These are phyloP conservation scores for Apiospora hydei DNA, from an alignment of 2,329 filamentous ascomycete genomes.

Conservation along the genomic window DNA sequence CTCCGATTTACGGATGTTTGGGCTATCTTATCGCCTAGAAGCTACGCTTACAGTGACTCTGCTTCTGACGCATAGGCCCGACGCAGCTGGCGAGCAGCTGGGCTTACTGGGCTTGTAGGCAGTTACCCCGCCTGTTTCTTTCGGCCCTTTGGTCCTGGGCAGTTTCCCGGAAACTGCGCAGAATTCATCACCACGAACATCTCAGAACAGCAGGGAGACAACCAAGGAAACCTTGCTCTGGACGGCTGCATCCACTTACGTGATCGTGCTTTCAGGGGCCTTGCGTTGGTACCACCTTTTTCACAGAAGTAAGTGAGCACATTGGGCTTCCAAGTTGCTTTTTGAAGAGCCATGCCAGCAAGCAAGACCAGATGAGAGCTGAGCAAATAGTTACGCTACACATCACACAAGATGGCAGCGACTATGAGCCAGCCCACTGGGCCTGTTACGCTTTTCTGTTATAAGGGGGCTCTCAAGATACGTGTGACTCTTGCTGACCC, in stretches of 20 bases:
- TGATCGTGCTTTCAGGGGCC: background rate
- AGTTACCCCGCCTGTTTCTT: background rate
- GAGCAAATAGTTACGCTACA: background rate
- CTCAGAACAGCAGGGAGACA: conserved; percentile 48
- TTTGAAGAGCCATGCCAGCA: background rate
- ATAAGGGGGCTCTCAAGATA: background rate
- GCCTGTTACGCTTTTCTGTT: background rate
- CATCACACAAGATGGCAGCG: background rate
- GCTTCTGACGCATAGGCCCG: background rate
- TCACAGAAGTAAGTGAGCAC: conserved; percentile 15
- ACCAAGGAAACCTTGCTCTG: conserved; percentile 12
- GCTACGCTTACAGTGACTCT: background rate
- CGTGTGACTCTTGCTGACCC: conserved; percentile 1
- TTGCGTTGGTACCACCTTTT: background rate
- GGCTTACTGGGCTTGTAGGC: background rate
- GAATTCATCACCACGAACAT: conserved; percentile 51
- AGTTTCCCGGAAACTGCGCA: conserved; percentile 28
- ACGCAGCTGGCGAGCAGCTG: background rate
- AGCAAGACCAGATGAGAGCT: background rate
- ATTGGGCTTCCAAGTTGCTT: background rate
- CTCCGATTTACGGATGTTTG: conserved; percentile 7
- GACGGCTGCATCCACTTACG: conserved; percentile 6
- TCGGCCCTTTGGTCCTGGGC: background rate
- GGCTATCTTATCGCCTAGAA: conserved; percentile 7
- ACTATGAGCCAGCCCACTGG: background rate